Base-by-base conservation (phyloP, 2,329 filamentous ascomycete genomes). In the Neopestalotiopsis sp. region DNA sequence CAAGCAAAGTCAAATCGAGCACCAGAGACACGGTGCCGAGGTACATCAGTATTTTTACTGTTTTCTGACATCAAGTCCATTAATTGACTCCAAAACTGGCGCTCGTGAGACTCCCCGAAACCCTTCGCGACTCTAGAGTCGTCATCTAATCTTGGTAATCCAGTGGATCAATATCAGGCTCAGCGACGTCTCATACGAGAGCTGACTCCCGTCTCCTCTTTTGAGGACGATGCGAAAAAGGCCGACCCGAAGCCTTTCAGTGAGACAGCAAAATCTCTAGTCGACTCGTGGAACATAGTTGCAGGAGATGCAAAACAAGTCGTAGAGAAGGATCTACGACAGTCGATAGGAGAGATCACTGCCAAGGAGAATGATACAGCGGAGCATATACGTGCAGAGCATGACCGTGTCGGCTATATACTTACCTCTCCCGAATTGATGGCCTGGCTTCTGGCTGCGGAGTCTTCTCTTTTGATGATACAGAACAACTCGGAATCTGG, bases 321-420 rank as follows among this genome's bases (percentile, higher is more conserved):
- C 24, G 12, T 13, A 64, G 12, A 10, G 5, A 57, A 56, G 17
- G 71, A 71, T n/a, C 40, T 67, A 10, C 49, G 61, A n/a, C 65
- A 70, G 2, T 70, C 62, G 14, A 62, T 72, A 5, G 58, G 34
- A 28, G 67, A 71, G 20, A 6, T 70, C 10, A 56, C 59, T 4
- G 24, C 45, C 14, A 63, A 32, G 20, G n/a, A 53, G 5, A 2
- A 53, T 53, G 45, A 53, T 3, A n/a, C 45, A 7, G 45, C 45
- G 5, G 17, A 30, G 61, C 45, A 68, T 12, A 63, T 6, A 10
- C 64, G 61, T 9, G 38, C 53, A n/a, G 70, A 72, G 10, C 70
- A 71, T 20, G 69, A 68, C 34, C 66, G 38, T n/a, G 40, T 70
- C 20, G 65, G 45, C 24, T 72, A 68, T 67, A 69, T 72, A 2